Base-by-base conservation (phyloP, 1,284 basidiomycete species). In the Malassezia brasiliensis region DNA sequence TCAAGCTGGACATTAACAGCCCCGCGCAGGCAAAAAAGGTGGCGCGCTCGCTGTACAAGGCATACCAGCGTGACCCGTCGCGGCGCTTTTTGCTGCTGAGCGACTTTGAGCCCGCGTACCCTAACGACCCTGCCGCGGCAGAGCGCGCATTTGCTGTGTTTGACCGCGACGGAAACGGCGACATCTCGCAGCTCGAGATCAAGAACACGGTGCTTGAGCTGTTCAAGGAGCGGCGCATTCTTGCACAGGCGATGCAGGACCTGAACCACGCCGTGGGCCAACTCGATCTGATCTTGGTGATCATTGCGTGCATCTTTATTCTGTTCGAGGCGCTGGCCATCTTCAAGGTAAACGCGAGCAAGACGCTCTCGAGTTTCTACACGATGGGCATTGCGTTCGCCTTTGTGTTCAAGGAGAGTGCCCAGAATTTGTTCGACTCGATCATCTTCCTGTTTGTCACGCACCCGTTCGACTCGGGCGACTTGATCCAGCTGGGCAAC, bases 181-280 rank as follows among this genome's bases (percentile, higher is more conserved):
- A 88, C 69, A 79, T 88, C 52, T 83, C 84, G n/a, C 81, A 83
- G 50, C 78, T 81, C 31, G 87, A 88, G 75, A 81, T 88, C 71
- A 88, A 87, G 76, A 79, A 81, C 41, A 81, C 80, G 28, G 74
- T 88, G 28, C 75, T 87, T 59, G 53, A 64, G 39, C 60, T 61
- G 8, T 72, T 69, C 65, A 72, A 72, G 53, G 69, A 72, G 55
- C 64, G 69, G 38, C 59, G 68, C 12, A 68, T 67, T 58, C 63
- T 72, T 46, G 51, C 60, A 42, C 54, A 62, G 28, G 64, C 65
- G 30, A 67, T 72, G 62, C 65, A 70, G 49, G 69, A 72, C 48
- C 66, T 68, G 46, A 68, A 68, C 56, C 65, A 70, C 36, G 69
- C 68, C 30, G 67, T 72, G 42, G 54, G 57, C 22, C 61, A 63